Base-by-base conservation (phyloP, 202 grass and related monocot species). In the Eragrostis tef region DNA sequence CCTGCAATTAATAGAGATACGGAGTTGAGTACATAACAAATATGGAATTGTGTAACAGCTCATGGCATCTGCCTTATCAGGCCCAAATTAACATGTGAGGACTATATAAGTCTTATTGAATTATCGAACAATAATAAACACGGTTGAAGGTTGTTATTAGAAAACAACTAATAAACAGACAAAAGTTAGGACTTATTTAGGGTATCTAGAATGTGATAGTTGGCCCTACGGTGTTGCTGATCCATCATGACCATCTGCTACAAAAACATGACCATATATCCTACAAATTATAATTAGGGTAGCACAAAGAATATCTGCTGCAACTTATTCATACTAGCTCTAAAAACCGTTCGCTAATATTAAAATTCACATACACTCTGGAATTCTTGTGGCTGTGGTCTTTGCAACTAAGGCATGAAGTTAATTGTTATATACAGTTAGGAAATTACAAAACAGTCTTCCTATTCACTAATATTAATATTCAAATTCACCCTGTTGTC, bases 1-100 rank as follows among this genome's bases (percentile, higher is more conserved):
- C 87, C 93, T 98, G 92, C 79, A 75, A 74, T 27, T 56, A 34
- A 71, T 43, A 26, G 29, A 75, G 34, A 75, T 58, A 80, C 39
- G 86, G 62, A 86, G 79, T 20, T 54, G 46, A 86, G 15, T 36
- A 24, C 24, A 15, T n/a, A 43, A 62, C 41, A 68, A 79, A 73
- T 63, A 76, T 73, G 53, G 41, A 78, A 19, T 24, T 73, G 14
- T 22, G 17, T 51, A 81, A 68, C 78, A 51, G 22, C 17, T 82
- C 47, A 31, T 50, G 14, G 58, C 20, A 0, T 53, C 57, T 15
- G n/a, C 46, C 62, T 50, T 51, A 73, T 68, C 72, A 77, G 21
- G 25, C 21, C 12, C 79, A 54, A 66, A 80, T 62, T 59, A 82
- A 46, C 26, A 54, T 2, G 20, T 45, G 13, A 19, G 36, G 8